A percentile compares a stretch with the other conserved stretches of the same genome.
phyloP scores from a whole-genome alignment of 805 yeast species.

The Hanseniaspora nectarophila region DNA sequence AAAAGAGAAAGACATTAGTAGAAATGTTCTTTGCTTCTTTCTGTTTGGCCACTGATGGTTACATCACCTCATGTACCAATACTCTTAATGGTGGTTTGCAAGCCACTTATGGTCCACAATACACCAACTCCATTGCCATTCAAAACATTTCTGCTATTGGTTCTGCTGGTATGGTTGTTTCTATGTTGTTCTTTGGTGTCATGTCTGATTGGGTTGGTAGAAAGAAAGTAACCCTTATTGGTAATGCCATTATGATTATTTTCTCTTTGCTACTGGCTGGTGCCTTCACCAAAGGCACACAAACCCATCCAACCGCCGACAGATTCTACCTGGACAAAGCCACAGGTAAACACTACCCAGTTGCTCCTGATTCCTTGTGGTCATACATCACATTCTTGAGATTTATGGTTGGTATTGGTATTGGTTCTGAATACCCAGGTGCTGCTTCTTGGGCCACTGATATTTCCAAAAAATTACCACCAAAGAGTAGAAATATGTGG shows the following conservation, averaged over 20 bases:
- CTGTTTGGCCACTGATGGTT: slow-evolving; percentile 81
- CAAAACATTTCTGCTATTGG: slow-evolving; percentile 77
- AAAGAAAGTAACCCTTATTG: slow-evolving; percentile 69
- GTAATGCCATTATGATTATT: slow-evolving; percentile 61
- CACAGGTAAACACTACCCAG: slow-evolving; percentile 35
- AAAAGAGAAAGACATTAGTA: slow-evolving; percentile 5
- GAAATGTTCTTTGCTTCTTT: slow-evolving; percentile 14
- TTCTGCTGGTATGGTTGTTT: slow-evolving; percentile 83
- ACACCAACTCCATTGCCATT: slow-evolving; percentile 54
- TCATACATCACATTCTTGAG: slow-evolving; percentile 79
- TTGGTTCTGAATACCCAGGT: slow-evolving; percentile 92
- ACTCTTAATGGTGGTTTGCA: slow-evolving; percentile 62
- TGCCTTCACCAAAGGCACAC: slow-evolving; percentile 62
- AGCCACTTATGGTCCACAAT: slow-evolving; percentile 51
- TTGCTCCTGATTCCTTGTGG: slow-evolving; percentile 48
- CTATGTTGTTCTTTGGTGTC: slow-evolving; percentile 71
- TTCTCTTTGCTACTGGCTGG: slow-evolving; percentile 73
- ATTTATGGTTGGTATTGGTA: slow-evolving; percentile 78
- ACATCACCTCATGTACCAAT: slow-evolving; percentile 72
- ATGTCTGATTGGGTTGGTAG: slow-evolving; percentile 71
- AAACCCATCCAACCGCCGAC: slow-evolving; percentile 12
- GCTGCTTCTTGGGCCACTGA: slow-evolving; percentile 82
- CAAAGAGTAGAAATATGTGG: slow-evolving; percentile 77
- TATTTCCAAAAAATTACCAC: slow-evolving; percentile 82
- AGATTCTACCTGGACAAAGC: slow-evolving; percentile 15